Conservation (phyloP, 176 grass and related monocot species). For the Rhynchospora pubera region DNA sequence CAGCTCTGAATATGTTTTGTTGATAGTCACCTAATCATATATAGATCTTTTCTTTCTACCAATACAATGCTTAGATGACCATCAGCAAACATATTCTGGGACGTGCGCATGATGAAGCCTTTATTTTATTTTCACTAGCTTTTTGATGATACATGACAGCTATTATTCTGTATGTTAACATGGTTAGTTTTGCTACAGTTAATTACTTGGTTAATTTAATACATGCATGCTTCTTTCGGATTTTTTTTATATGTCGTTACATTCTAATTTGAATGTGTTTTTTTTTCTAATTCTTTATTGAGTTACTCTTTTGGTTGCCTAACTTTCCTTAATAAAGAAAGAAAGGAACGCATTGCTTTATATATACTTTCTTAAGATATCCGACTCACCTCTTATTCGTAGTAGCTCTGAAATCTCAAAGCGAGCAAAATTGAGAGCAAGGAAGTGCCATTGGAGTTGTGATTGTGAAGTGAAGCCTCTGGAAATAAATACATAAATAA, state of each 20-base stretch:
- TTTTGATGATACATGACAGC: too few relatives aligned
- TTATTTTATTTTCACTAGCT: too few relatives aligned
- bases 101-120: constrained; percentile 3
- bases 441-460: neutral
- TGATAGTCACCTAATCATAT: constrained; percentile 57
- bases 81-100: constrained; percentile 56
- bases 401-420: neutral
- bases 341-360: too few relatives aligned
- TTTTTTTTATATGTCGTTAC: neutral
- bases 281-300: neutral
- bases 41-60: neutral
- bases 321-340: neutral
- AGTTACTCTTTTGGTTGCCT: neutral
- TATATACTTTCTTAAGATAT: too few relatives aligned
- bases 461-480: neutral
- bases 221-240: neutral
- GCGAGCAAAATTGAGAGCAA: neutral
- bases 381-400: neutral
- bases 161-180: too few relatives aligned
- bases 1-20: constrained; percentile 49
- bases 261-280: neutral
- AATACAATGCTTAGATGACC: constrained; percentile 49
- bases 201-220: neutral
- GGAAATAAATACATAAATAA: neutral
- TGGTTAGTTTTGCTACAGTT: neutral